Evolutionary conservation across 2,329 filamentous ascomycete species (phyloP), one percentile per base, ranked within the genome.

Genomic region (Talaromyces sp.): DNA sequence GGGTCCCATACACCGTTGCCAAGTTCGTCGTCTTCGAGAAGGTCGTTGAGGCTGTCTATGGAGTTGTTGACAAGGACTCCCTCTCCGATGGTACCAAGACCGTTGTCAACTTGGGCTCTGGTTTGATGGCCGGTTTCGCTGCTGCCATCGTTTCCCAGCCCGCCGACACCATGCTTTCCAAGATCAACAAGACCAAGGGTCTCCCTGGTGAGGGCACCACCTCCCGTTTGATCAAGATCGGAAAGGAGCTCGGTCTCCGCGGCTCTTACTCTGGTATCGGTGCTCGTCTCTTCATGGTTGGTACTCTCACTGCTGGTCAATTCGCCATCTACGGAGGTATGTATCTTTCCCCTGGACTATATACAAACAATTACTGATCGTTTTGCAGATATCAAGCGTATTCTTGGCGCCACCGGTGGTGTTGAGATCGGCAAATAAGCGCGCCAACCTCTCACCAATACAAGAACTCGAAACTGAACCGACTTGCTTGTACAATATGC

Each of bases 11-110:
- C 84, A 96, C 91, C 78, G 93, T 95, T 89, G 84, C 91, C 85
- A 96, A 96, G 84, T 96, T 96, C 82, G 91, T 93, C 79, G 91
- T 93, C 72, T 95, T 86, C 85, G 91, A 96, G 82, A 93, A 93
- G 85, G 89, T 92, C 71, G 82, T 87, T 71, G 91, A 95, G 82
- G 72, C 83, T 69, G 78, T 90, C 81, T 93, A 88, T 85, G 77
- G 80, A 70, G 65, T 73, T 58, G 78, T 89, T 75, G 88, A 91
- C 84, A 93, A 93, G 85, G 80, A 83, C 73, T 82, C 80, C 63
- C 79, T 90, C 69, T 88, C 88, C 72, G 80, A 84, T 72, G 83
- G 83, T 72, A 82, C 84, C 71, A 90, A 93, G 83, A 96, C 91
- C 68, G 80, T 81, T 77, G 85, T 91, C 82, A 95, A 96, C 86